Base-by-base conservation (phyloP, 1,284 basidiomycete species). In the Kwoniella shivajii region DNA sequence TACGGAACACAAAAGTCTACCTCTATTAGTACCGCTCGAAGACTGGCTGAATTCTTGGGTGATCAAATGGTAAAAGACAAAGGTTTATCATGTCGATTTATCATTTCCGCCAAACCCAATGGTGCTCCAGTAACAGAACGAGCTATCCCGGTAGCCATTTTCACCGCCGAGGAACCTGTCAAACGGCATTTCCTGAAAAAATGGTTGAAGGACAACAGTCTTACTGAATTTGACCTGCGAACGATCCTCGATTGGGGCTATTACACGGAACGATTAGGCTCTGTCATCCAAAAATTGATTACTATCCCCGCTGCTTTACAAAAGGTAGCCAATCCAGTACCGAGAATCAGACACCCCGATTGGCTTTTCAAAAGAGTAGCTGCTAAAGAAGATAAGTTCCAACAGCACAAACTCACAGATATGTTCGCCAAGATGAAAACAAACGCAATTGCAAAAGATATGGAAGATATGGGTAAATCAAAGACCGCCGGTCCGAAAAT, bases 41-140 rank as follows among this genome's bases (percentile, higher is more conserved):
- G 96, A 61, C 82, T 99, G 9, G 94, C 96, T 3, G 96, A 99
- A 77, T 99, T 99, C 80, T 80, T 99, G 54, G 96, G 96, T 24
- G 88, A 94, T 68, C 92, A 96, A 72, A 99, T 99, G 94, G 93
- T 98, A 69, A 98, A 98, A 79, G 95, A 99, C 81, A 99, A 98
- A 75, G 96, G 96, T 55, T 85, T 99, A 13, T 92, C 96, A 1
- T 99, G 96, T 83, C 95, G 95, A 71, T 99, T 99, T 77, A 94
- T 99, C 81, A 97, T 99, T 69, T 98, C 95, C 24, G 88, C 89
- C 22, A 92, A 91, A 72, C 96, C 96, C 2, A 82, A 86, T 43
- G 95, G 94, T 11, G 90, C 94, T 0, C 94, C 96, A 0, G 93
- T 99, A 59, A 98, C 96, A 2, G 96, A 99, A 63, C 87, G 96